phyloP scores from a whole-genome alignment of 345 rosid genomes.

The Eucalyptus cloeziana region DNA sequence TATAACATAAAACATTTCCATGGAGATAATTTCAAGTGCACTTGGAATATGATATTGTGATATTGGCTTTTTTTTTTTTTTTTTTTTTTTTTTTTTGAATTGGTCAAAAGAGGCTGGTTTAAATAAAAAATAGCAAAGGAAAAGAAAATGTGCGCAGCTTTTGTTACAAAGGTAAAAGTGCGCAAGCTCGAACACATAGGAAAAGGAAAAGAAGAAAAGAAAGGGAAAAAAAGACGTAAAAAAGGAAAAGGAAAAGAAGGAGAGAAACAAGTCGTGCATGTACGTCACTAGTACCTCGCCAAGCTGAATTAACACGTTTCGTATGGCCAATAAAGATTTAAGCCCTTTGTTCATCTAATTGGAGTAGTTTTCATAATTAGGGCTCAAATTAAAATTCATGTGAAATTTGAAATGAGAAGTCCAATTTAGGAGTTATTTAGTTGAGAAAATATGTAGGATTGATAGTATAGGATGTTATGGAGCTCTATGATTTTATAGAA shows the following conservation, averaged over 20 bases:
- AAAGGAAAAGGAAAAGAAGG: background rate
- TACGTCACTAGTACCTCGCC: no score
- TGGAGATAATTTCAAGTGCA: background rate
- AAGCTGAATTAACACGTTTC: background rate
- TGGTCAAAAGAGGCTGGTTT: background rate
- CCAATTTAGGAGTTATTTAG: background rate
- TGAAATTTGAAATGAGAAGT: background rate
- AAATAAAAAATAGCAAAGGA: background rate
- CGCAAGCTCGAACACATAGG: background rate
- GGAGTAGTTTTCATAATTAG: background rate
- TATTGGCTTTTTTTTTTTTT: background rate
- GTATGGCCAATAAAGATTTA: background rate
- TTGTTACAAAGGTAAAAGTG: background rate
- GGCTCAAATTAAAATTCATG: background rate
- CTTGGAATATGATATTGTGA: background rate
- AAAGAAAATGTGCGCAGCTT: background rate
- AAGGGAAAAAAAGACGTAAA: background rate
- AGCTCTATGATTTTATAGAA: no score
- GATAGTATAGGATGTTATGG: background rate
- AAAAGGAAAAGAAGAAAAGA: background rate
- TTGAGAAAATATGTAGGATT: background rate
- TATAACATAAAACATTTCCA: background rate
- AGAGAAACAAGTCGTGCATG: background rate
- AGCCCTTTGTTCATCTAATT: background rate
- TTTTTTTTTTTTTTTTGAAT: no score